A percentile compares a stretch with the other conserved stretches of the same genome.
phyloP scores from a whole-genome alignment of 805 yeast species.

The Candida tibetensis region DNA sequence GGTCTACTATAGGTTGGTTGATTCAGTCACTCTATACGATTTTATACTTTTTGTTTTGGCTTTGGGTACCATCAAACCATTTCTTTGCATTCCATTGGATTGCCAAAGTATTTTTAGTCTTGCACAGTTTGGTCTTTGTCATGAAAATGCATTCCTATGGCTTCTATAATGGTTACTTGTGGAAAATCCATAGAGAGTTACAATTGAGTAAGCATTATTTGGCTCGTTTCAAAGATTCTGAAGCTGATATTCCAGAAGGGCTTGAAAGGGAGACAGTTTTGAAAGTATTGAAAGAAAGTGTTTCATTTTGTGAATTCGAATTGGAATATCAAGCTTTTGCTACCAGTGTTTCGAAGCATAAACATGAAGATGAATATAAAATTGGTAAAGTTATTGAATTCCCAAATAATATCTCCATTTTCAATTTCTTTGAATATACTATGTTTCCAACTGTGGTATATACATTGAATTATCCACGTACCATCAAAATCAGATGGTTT shows the following conservation, averaged over 20 bases:
- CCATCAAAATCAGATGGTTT: constrained; percentile 60
- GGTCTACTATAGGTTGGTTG: constrained; percentile 66
- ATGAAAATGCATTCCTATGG: constrained; percentile 97
- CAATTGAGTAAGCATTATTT: constrained; percentile 42
- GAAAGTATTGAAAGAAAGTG: constrained; percentile 35
- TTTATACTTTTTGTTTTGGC: constrained; percentile 44
- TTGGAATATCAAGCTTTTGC: constrained; percentile 52
- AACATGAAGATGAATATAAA: constrained; percentile 10
- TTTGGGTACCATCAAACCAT: constrained; percentile 30
- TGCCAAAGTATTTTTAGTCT: constrained; percentile 75
- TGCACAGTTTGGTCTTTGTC: constrained; percentile 80
- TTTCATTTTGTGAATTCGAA: constrained; percentile 72
- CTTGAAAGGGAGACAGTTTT: constrained; percentile 6
- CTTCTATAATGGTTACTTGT: constrained; percentile 86
- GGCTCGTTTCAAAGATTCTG: constrained; percentile 33
- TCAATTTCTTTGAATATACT: constrained; percentile 71
- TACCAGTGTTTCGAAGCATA: constrained; percentile 11
- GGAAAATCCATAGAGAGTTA: constrained; percentile 59
- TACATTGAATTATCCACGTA: constrained; percentile 80
- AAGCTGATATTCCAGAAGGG: constrained; percentile 15
- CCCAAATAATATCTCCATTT: constrained; percentile 67
- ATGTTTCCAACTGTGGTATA: constrained; percentile 90
- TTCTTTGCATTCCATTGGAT: constrained; percentile 87
- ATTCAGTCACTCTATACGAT: constrained; percentile 58
- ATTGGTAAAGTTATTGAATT: constrained; percentile 36